A percentile compares a stretch with the other conserved stretches of the same genome.
Conservation (phyloP, 2,329 filamentous ascomycete species). For the Colletotrichum sp. region DNA sequence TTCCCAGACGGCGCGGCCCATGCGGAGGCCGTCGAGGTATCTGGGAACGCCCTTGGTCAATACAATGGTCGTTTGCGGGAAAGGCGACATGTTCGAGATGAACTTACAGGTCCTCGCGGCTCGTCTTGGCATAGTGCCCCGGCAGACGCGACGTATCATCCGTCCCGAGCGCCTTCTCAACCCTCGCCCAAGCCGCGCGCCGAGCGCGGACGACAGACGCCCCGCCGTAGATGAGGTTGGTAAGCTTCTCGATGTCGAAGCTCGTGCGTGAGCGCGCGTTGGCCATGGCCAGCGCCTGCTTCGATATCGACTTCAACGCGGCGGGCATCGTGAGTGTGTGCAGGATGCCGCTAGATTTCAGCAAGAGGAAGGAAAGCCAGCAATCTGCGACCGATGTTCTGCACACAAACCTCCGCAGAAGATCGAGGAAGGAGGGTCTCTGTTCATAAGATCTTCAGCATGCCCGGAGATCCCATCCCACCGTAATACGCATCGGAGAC, state of each 20-base stretch:
- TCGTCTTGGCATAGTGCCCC: background rate
- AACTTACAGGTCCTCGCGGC: background rate
- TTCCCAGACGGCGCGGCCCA: background rate
- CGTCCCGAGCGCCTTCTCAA: background rate
- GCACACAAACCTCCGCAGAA: background rate
- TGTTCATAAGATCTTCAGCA: background rate
- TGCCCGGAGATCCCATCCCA: rapidly evolving
- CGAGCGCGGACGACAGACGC: background rate
- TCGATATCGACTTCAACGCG: background rate
- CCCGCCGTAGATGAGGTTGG: background rate
- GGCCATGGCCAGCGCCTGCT: background rate
- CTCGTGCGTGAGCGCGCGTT: background rate
- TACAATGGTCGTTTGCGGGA: rapidly evolving
- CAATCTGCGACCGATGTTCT: too few species aligned
- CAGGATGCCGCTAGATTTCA: too few species aligned
- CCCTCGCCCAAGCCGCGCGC: background rate
- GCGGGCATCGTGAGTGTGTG: background rate
- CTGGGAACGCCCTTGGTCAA: background rate
- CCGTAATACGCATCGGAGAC: background rate
- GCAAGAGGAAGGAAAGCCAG: too few species aligned
- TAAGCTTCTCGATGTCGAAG: background rate
- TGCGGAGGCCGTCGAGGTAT: background rate
- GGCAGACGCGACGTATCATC: background rate
- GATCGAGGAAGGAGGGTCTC: rapidly evolving
- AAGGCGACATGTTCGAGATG: background rate